Conservation (phyloP, 345 rosid genomes). For the Citrus hindsii region DNA sequence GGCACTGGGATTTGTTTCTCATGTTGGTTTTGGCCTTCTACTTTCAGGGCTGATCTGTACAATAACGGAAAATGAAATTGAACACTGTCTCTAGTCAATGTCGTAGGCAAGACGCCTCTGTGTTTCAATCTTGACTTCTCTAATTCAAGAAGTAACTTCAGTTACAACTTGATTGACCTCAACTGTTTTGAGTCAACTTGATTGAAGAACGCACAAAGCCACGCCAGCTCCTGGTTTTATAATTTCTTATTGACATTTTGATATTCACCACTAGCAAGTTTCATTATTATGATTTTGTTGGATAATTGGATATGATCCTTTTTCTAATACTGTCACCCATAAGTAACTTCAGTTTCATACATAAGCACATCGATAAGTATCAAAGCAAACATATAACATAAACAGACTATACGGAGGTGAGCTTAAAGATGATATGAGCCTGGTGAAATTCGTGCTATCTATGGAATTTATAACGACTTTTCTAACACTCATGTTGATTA, state of each 20-base stretch:
- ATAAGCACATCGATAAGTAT: neutral
- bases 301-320: neutral
- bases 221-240: neutral
- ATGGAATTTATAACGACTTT: neutral
- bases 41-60: neutral
- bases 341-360: neutral
- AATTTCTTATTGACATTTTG: neutral
- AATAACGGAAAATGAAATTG: neutral
- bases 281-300: neutral
- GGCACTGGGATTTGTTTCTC: constrained; percentile 11
- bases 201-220: neutral
- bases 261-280: neutral
- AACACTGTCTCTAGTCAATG: neutral
- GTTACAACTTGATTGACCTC: neutral
- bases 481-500: neutral
- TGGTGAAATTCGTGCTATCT: neutral
- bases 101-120: neutral
- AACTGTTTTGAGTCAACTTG: neutral
- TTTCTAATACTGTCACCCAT: neutral
- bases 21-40: constrained; percentile 5
- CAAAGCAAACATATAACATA: neutral
- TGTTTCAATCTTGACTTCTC: neutral
- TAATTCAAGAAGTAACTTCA: neutral
- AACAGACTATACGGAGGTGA: neutral
- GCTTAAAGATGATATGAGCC: neutral